Evolutionary conservation across 164 flowering plant species (phyloP), one percentile per base, ranked within the genome.

Genomic region (Magnolia kwangsiensis): DNA sequence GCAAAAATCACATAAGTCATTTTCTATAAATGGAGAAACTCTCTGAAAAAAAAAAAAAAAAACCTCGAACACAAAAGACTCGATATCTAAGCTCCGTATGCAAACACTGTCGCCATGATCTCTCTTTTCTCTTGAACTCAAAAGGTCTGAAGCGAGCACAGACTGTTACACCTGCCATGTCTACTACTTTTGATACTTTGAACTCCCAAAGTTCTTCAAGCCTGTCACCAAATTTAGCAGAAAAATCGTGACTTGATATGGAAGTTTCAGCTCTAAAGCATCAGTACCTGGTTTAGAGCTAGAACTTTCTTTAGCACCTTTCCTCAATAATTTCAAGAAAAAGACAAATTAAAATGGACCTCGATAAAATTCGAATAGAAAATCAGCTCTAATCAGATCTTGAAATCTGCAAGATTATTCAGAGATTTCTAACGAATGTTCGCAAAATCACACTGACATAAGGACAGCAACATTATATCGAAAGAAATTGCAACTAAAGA

Each of bases 91-190:
- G 63, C 74, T 7, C 24, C 58, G 85, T 69, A 92, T 77, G 82
- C 89, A 88, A 65, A 84, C 74, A 31, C 73, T 29, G 65, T 86
- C 86, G 6, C 92, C 89, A 18, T 81, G 81, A 69, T 89, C 90
- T 73, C 81, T 73, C 69, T 72, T 86, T 87, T 90, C 98, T 72
- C 84, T 88, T 0, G 90, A 83, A 72, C 86, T 91, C 66, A 90
- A 90, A 74, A 67, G 96, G 96, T 77, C 96, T 78, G 76, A 93
- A 90, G 11, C 92, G 90, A 31, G 87, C 92, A 72, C 93, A 90
- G 10, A 90, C 92, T 11, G 86, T 87, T 6, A 93, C 68, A 63
- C 81, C 85, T 18, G 96, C 83, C 95, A 90, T 91, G 20, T 67
- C 64, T 65, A 29, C 20, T 18, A 7, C 50, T 23, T 18, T 19